phyloP scores from a whole-genome alignment of 83 land plant species.

The Isoetes engelmannii region DNA sequence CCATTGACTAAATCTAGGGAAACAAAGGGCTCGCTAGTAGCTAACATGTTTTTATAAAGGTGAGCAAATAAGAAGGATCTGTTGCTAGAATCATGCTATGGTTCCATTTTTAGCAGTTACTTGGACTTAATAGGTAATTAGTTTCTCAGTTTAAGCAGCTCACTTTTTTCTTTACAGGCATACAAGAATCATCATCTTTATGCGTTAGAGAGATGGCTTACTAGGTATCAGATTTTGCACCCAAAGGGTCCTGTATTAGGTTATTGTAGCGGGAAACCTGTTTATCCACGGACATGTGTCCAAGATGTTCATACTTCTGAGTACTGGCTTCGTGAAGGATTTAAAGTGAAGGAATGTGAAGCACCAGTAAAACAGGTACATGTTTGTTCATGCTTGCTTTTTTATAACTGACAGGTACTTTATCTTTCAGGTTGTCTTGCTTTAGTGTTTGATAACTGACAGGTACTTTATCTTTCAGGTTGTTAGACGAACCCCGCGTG shows the following conservation, averaged over 20 bases:
- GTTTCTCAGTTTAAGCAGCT: not conserved
- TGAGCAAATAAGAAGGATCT: not conserved
- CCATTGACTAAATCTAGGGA: not conserved
- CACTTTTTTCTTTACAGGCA: conserved; percentile 47
- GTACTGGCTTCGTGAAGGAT: conserved; percentile 85
- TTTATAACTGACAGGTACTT: not conserved
- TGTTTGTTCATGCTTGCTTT: not conserved
- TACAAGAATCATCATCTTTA: conserved; percentile 81
- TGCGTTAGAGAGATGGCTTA: conserved; percentile 91
- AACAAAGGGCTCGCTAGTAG: too few relatives aligned
- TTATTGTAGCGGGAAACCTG: conserved; percentile 81
- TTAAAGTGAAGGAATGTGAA: conserved; percentile 64
- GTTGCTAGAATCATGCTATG: not conserved
- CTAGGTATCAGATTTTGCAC: conserved; percentile 67
- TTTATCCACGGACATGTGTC: conserved; percentile 86
- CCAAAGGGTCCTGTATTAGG: conserved; percentile 95
- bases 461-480: conserved; percentile 30
- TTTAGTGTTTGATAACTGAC: not conserved
- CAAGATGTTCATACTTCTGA: conserved; percentile 69
- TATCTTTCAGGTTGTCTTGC: not conserved
- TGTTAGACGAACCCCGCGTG: conserved; percentile 31
- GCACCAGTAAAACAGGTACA: conserved; percentile 51
- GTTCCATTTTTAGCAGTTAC: not conserved
- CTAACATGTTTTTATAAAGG: too few relatives aligned
- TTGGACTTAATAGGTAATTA: not conserved